Percentiles rank a stretch among this genome's conserved stretches.
Evolutionary conservation across 306 rosid genomes (phyloP).

Genomic region (Trichosanthes cucumerina): DNA sequence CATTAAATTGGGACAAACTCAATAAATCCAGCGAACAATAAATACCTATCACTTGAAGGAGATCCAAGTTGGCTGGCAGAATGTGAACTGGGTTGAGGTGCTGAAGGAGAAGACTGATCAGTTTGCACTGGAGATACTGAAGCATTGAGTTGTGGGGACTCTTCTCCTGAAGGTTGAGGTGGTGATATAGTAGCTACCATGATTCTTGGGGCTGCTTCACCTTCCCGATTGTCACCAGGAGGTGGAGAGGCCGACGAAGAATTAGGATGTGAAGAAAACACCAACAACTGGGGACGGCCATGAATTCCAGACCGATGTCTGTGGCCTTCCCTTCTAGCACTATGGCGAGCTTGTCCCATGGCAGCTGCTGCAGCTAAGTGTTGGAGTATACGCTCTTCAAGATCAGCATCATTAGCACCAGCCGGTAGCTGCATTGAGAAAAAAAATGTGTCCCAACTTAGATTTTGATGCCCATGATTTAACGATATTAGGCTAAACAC

Average conservation of each 20-base stretch:
- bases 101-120: constrained; percentile 44
- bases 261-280: constrained; percentile 72
- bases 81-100: constrained; percentile 43
- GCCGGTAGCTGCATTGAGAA: constrained; percentile 63
- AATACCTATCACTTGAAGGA: constrained; percentile 38
- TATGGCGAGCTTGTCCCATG: constrained; percentile 94
- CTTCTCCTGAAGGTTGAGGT: constrained; percentile 41
- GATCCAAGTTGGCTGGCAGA: constrained; percentile 40
- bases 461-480: background rate
- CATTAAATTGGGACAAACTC: background rate
- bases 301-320: constrained; percentile 79
- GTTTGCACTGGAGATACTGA: constrained; percentile 35
- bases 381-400: constrained; percentile 93
- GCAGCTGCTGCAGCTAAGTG: constrained; percentile 99
- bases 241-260: constrained; percentile 44
- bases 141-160: constrained; percentile 32
- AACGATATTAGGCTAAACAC: background rate
- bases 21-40: constrained; percentile 3
- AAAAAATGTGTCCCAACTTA: background rate
- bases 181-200: constrained; percentile 28
- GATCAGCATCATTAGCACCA: constrained; percentile 86
- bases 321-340: constrained; percentile 91
- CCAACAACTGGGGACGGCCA: constrained; percentile 75
- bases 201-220: constrained; percentile 43
- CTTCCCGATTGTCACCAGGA: constrained; percentile 55